Percentiles rank a stretch among this genome's conserved stretches.
Evolutionary conservation across 2,329 filamentous ascomycete genomes (phyloP).

Genomic region (Monosporascus ibericus): DNA sequence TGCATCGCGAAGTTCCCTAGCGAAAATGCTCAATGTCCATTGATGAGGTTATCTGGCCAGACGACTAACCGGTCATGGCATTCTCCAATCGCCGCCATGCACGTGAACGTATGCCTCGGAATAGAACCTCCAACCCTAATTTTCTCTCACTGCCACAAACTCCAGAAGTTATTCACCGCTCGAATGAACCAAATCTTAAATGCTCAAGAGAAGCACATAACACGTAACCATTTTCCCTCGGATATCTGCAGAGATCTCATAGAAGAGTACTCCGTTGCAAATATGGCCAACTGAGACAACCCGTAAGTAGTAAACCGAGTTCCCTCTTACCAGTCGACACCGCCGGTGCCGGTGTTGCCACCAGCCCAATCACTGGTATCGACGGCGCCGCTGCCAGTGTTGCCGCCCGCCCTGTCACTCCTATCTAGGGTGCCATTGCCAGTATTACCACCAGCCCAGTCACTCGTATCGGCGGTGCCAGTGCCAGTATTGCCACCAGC

Average conservation of each 20-base stretch:
- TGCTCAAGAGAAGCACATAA: too few species aligned
- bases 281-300: not conserved
- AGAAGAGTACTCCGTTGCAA: too few species aligned
- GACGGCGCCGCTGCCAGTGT: not conserved
- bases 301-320: not conserved
- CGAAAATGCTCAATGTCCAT: too few species aligned
- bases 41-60: too few species aligned
- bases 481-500: not conserved
- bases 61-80: too few species aligned
- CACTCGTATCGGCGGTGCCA: not conserved
- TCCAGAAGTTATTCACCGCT: too few species aligned
- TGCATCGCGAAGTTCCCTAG: too few species aligned
- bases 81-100: not conserved
- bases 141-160: not conserved
- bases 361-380: not conserved
- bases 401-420: not conserved
- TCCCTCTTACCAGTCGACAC: not conserved
- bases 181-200: too few species aligned
- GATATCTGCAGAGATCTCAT: too few species aligned
- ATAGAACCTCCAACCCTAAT: not conserved
- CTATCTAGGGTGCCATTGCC: not conserved
- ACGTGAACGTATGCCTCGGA: not conserved
- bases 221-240: too few species aligned
- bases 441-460: not conserved
- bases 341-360: not conserved